Percentiles rank a stretch among this genome's conserved stretches.
Conservation (phyloP, 805 yeast species). For the Nakazawaea ishiwadae region DNA sequence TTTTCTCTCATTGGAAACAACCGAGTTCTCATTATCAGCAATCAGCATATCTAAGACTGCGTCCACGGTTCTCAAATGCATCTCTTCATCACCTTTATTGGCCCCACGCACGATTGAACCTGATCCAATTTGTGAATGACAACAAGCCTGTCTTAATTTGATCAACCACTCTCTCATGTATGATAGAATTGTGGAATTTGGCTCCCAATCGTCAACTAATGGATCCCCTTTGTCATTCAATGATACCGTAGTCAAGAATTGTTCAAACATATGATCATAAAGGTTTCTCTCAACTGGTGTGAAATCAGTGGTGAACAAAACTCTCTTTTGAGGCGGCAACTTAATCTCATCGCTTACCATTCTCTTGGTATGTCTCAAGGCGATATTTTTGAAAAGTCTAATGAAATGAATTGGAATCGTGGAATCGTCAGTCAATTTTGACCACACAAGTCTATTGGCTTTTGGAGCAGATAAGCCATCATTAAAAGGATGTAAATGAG, state of each 20-base stretch:
- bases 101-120: conserved; percentile 9
- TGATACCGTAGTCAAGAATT: conserved; percentile 56
- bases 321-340: conserved; percentile 75
- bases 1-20: conserved; percentile 44
- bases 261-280: conserved; percentile 58
- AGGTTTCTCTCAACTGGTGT: conserved; percentile 82
- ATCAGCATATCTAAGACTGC: conserved; percentile 67
- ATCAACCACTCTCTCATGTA: conserved; percentile 67
- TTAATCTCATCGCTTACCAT: conserved; percentile 74
- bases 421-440: conserved; percentile 14
- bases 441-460: conserved; percentile 24
- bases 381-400: conserved; percentile 46
- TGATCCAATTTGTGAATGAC: conserved; percentile 56
- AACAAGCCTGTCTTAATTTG: conserved; percentile 71
- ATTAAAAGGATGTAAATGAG: conserved; percentile 63
- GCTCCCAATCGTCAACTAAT: conserved; percentile 42
- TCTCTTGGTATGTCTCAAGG: conserved; percentile 78
- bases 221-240: conserved; percentile 49
- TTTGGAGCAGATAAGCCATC: conserved; percentile 18
- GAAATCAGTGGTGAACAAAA: conserved; percentile 68
- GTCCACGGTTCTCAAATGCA: conserved; percentile 46
- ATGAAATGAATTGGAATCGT: conserved; percentile 36
- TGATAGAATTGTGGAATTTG: conserved; percentile 33
- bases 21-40: conserved; percentile 45
- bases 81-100: conserved; percentile 12